Evolutionary conservation across 805 yeast species (phyloP).

Genomic region (Cyberlindnera americana): DNA sequence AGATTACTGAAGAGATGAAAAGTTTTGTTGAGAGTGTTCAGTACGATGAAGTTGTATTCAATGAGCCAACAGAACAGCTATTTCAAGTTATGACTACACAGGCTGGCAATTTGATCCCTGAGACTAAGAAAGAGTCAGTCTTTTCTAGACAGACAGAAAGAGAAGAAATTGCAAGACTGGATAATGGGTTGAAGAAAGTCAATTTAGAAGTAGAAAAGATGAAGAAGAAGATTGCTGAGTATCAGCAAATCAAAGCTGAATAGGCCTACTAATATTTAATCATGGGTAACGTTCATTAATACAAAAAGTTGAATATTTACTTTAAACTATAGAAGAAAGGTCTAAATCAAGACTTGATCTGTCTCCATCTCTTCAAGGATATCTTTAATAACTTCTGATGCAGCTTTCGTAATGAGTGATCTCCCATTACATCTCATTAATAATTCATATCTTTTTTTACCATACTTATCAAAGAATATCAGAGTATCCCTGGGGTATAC

Average conservation of each 20-base stretch:
- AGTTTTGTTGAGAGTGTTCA: constrained; percentile 52
- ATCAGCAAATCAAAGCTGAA: constrained; percentile 20
- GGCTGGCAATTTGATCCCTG: constrained; percentile 55
- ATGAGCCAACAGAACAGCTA: constrained; percentile 90
- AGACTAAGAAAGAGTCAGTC: constrained; percentile 34
- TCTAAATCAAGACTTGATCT: neutral
- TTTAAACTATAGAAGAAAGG: too few species aligned
- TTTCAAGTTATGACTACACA: constrained; percentile 71
- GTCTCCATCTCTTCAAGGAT: constrained; percentile 17
- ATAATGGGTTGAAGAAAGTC: constrained; percentile 42
- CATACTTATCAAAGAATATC: constrained; percentile 22
- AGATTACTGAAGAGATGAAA: constrained; percentile 27
- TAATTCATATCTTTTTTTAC: constrained; percentile 16
- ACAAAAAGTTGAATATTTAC: too few species aligned
- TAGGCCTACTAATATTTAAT: too few species aligned
- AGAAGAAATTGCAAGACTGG: constrained; percentile 59
- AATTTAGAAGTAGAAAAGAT: constrained; percentile 41
- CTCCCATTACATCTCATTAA: constrained; percentile 14
- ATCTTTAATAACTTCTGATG: constrained; percentile 19
- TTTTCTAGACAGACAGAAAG: constrained; percentile 54
- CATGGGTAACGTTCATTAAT: too few species aligned
- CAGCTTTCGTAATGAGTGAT: constrained; percentile 9
- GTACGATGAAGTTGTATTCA: constrained; percentile 90
- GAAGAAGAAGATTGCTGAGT: constrained; percentile 34
- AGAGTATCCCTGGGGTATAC: constrained; percentile 27